Conservation (phyloP, 2,329 filamentous ascomycete species). For the Rutstroemia sp. region DNA sequence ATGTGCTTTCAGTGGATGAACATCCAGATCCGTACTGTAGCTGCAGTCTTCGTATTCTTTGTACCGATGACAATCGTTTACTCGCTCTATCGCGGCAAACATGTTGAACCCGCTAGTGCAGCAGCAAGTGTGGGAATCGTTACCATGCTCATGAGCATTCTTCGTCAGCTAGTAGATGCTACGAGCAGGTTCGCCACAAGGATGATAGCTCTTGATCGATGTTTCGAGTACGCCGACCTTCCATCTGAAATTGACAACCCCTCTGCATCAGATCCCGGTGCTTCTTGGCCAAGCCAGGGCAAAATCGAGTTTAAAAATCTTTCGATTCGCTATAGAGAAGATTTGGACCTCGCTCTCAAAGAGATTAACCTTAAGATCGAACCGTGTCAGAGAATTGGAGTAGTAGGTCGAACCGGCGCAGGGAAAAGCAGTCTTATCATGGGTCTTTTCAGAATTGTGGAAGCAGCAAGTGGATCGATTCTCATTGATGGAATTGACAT, state of each 20-base stretch:
- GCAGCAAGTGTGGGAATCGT: no score
- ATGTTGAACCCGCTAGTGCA: no score
- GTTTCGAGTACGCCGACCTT: background rate
- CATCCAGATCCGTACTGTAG: no score
- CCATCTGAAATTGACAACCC: background rate
- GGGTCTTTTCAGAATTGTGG: constrained; percentile 5
- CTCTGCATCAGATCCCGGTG: background rate
- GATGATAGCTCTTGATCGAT: background rate
- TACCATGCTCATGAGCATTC: no score
- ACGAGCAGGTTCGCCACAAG: no score
- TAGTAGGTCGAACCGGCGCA: constrained; percentile 14
- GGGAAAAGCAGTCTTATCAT: constrained; percentile 9
- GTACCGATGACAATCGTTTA: no score
- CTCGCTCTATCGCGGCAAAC: no score
- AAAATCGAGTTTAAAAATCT: background rate
- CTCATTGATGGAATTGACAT: constrained; percentile 27
- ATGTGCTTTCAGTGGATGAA: background rate
- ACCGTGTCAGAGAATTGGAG: constrained; percentile 41
- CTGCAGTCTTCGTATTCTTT: no score
- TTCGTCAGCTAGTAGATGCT: no score
- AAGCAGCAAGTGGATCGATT: constrained; percentile 32
- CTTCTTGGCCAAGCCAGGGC: background rate
- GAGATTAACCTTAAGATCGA: constrained; percentile 57
- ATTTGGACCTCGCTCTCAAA: constrained; percentile 48
- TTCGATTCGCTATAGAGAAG: background rate